Evolutionary conservation across 495 filamentous ascomycete species (phyloP).

Genomic region (Penicillium diatomitis): DNA sequence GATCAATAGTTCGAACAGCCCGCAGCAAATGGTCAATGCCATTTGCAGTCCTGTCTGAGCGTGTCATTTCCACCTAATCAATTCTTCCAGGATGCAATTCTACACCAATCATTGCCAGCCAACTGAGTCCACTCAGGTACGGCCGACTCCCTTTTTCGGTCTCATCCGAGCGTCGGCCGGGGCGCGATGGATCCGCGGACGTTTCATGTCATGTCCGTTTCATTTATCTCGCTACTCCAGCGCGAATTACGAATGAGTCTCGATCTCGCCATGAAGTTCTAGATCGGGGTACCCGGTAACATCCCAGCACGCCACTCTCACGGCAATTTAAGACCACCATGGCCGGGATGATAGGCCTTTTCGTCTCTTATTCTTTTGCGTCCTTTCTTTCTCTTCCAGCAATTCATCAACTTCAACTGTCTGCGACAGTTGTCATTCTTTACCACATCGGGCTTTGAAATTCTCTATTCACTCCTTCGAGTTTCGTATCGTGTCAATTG

Average conservation of each 20-base stretch:
- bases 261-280: background rate
- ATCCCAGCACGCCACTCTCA: too few species aligned
- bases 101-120: slow-evolving; percentile 10
- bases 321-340: background rate
- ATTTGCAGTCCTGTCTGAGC: background rate
- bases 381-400: slow-evolving; percentile 2
- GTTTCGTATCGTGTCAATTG: slow-evolving; percentile 15
- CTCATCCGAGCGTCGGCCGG: slow-evolving; percentile 10
- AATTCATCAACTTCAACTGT: slow-evolving; percentile 6
- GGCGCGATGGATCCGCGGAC: slow-evolving; percentile 14
- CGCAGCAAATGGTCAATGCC: background rate
- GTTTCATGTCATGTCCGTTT: slow-evolving; percentile 23
- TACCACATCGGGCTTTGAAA: slow-evolving; percentile 11
- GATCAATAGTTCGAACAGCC: background rate
- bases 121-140: slow-evolving; percentile 9
- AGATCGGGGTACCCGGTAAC: background rate
- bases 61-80: slow-evolving; percentile 4
- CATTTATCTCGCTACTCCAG: slow-evolving; percentile 14
- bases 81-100: background rate
- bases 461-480: slow-evolving; percentile 29
- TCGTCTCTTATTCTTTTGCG: background rate
- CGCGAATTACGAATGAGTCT: slow-evolving; percentile 1
- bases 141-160: slow-evolving; percentile 6
- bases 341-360: background rate
- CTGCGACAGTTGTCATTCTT: slow-evolving; percentile 16